Base-by-base conservation (phyloP, 2,329 filamentous ascomycete species). In the Shiraia sp. region DNA sequence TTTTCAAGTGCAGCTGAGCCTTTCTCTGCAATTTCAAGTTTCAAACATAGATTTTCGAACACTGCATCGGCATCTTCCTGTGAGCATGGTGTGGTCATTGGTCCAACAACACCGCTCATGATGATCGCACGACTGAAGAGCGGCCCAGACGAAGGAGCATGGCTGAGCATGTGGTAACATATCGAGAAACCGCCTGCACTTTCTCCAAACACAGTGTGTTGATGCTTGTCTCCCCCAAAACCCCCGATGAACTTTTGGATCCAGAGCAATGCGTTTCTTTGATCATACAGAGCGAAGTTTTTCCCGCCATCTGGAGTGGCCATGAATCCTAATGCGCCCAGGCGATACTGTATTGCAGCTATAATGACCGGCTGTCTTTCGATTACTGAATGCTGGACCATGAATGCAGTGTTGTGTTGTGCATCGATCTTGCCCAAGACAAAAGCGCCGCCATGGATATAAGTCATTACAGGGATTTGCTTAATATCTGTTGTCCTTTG, bases 391-490 rank as follows among this genome's bases (percentile, higher is more conserved):
- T 64, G 59, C 13, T 47, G 32, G 3, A 57, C 59, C 33, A 62
- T 50, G 14, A 38, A 31, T 0, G 55, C 53, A 3, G 57, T 63
- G 40, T 42, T 58, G 41, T 64, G 61, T 22, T 53, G 45, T 2
- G 30, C 41, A 36, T 64, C 59, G 10, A 58, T 54, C 15, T 54
- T 55, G 17, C 61, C 78, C 3, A 74, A 63, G 1, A 63, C 54
- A 34, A 77, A 74, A 0, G 72, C 78, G 8, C 78, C 77, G 2
- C 78, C 78, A 45, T 80, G 77, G 9, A 81, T 71, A 46, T 77
- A 79, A 1, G 75, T 63, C 13, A 79, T 54, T 0, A 80, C 76
- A 0, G 78, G 79, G 0, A 79, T 60, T 1, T 49, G 22, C 12
- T 24, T 13, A 4, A 9, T 12, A 32, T n/a, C 2, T 13, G n/a